Evolutionary conservation across 768 basidiomycete species (phyloP), one percentile per base, ranked within the genome.

Genomic region (Galerina marginata): DNA sequence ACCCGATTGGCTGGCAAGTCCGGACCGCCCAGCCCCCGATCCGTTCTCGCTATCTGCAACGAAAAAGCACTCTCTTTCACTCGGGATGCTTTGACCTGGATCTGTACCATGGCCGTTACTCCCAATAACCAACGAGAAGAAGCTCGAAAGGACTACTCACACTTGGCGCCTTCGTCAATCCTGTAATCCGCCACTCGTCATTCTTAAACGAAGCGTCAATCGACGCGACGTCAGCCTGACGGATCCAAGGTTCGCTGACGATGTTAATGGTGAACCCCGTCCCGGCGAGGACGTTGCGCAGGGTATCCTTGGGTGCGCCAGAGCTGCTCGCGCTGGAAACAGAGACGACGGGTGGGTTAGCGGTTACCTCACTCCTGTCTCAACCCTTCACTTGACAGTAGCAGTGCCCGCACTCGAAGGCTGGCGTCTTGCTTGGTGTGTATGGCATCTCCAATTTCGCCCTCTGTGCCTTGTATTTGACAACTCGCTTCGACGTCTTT

Each of bases 221-320:
- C 1, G 81, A 76, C 47, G 76, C 72, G 23, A 71, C 69, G 61
- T 88, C 88, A 4, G 88, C 86, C 6, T 84, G 81, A 56, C 83
- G 81, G 39, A 84, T 67, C 74, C 85, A 89, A 0, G 89, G 80
- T 70, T 91, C 88, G 64, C 88, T 90, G 71, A 94, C 88, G 49
- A 90, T 86, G 63, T 88, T 90, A 43, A 89, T 85, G 4, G 86
- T 87, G 69, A 92, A 93, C 26, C 85, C 81, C 61, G 87, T 87
- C 12, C 84, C 88, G 0, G 77, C 75, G 54, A 78, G 77, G 67
- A 92, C 88, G 55, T 92, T 92, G 44, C 74, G 74, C 15, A 79
- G 75, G 11, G 87, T 88, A 66, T 93, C 90, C 75, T 86, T 85
- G 61, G 62, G 65, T 58, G 46, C 68, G 64, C 59, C 62, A 2